These are phyloP conservation scores for Nematocida major DNA, from an alignment of 371 early-diverging fungal genomes.

Conservation along the genomic window DNA sequence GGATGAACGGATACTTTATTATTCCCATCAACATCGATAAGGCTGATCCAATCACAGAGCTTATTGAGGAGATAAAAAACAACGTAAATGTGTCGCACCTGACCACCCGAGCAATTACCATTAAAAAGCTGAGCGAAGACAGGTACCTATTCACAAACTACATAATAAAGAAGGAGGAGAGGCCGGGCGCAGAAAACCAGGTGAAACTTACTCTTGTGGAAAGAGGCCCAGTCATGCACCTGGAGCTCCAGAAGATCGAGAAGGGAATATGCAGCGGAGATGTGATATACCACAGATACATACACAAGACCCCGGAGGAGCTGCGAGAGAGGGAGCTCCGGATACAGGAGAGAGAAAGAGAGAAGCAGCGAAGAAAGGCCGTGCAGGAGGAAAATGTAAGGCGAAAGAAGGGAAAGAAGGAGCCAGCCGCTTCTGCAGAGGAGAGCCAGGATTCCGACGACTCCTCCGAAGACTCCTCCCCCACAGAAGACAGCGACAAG, in stretches of 20 bases:
- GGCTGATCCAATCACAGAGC: constrained; percentile 21
- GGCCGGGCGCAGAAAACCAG: constrained; percentile 26
- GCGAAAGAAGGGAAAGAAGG: constrained; percentile 33
- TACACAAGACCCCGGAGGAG: constrained; percentile 46
- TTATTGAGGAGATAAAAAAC: constrained; percentile 32
- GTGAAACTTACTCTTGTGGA: constrained; percentile 68
- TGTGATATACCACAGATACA: constrained; percentile 69
- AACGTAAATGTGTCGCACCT: neutral
- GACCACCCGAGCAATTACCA: constrained; percentile 28
- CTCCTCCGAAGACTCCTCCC: neutral
- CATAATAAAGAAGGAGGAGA: constrained; percentile 42
- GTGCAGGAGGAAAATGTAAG: constrained; percentile 48
- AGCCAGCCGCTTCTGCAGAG: neutral
- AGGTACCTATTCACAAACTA: constrained; percentile 39
- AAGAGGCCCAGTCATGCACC: constrained; percentile 79
- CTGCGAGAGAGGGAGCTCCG: constrained; percentile 3
- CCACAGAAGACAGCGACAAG: neutral
- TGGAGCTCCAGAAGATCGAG: constrained; percentile 78
- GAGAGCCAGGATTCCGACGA: neutral
- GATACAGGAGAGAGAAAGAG: neutral
- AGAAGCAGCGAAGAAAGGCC: neutral
- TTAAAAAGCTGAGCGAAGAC: constrained; percentile 25
- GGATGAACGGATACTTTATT: constrained; percentile 46
- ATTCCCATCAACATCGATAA: constrained; percentile 38
- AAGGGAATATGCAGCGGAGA: constrained; percentile 81